phyloP scores from a whole-genome alignment of 2,329 filamentous ascomycete genomes.

The Fusarium ramigenum region DNA sequence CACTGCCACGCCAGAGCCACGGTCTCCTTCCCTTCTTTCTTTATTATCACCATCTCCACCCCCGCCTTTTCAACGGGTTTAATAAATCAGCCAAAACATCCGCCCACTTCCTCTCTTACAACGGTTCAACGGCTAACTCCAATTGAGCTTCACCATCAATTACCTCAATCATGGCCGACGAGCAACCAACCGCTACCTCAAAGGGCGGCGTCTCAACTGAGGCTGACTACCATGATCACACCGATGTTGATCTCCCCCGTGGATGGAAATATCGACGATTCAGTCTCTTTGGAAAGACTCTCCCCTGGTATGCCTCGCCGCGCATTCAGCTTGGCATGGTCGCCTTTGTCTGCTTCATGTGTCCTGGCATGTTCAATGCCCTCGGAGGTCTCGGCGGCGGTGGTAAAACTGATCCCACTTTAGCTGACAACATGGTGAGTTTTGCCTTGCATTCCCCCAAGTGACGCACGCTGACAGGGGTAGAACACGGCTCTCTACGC shows the following conservation, averaged over 20 bases:
- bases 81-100: slow-evolving; percentile 14
- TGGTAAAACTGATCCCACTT: slow-evolving; percentile 58
- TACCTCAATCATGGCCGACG: slow-evolving; percentile 14
- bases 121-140: not conserved
- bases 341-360: slow-evolving; percentile 64
- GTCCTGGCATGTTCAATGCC: slow-evolving; percentile 78
- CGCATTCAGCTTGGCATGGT: slow-evolving; percentile 76
- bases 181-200: not conserved
- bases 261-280: slow-evolving; percentile 39
- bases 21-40: not conserved
- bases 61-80: slow-evolving; percentile 17
- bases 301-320: slow-evolving; percentile 75
- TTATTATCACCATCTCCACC: slow-evolving; percentile 6
- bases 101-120: not conserved
- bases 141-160: not conserved
- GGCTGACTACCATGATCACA: slow-evolving; percentile 16
- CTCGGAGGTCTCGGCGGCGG: slow-evolving; percentile 71
- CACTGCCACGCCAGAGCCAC: not conserved
- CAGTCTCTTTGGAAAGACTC: slow-evolving; percentile 24
- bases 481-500: slow-evolving; percentile 70
- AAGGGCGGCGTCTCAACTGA: slow-evolving; percentile 16
- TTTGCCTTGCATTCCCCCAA: not conserved
- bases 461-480: not conserved
- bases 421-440: slow-evolving; percentile 50
- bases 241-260: slow-evolving; percentile 21